Conservation (phyloP, 2,329 filamentous ascomycete species). For the Exophiala sp. region DNA sequence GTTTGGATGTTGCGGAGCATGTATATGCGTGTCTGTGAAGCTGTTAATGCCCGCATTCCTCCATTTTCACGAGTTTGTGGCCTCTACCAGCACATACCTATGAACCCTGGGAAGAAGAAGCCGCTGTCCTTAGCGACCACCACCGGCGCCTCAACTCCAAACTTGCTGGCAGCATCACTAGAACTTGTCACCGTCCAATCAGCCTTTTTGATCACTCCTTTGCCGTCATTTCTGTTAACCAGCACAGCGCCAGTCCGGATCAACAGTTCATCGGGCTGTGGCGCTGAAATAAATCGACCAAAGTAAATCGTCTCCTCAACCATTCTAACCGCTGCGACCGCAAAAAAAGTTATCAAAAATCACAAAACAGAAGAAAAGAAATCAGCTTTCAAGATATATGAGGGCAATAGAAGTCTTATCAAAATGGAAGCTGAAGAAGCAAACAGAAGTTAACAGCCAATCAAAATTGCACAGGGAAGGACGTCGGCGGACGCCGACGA, state of each 20-base stretch:
- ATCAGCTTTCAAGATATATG: background rate
- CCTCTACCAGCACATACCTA: constrained; percentile 35
- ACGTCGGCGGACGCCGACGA: constrained; percentile 15
- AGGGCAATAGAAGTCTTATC: constrained; percentile 14
- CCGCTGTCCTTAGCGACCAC: constrained; percentile 15
- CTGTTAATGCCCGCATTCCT: background rate
- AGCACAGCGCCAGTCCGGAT: constrained; percentile 27
- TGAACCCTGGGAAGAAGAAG: constrained; percentile 42
- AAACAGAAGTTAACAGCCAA: constrained; percentile 14
- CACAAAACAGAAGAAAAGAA: background rate
- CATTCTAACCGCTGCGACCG: constrained; percentile 1
- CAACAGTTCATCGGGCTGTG: constrained; percentile 19
- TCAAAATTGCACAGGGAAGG: constrained; percentile 6
- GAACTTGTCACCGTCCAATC: constrained; percentile 23
- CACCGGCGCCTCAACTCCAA: constrained; percentile 22
- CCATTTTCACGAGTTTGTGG: too few relatives aligned
- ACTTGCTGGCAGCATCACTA: constrained; percentile 20
- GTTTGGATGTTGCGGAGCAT: constrained; percentile 94
- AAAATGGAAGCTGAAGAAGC: constrained; percentile 13
- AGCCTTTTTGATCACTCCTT: constrained; percentile 24
- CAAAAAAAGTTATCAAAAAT: background rate
- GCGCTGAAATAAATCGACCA: constrained; percentile 28
- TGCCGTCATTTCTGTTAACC: constrained; percentile 21
- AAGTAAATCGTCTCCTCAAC: constrained; percentile 22
- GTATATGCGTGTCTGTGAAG: constrained; percentile 79